A percentile compares a stretch with the other conserved stretches of the same genome.
phyloP scores from a whole-genome alignment of 2,329 filamentous ascomycete species.

The Kalaharituber pfeilii region DNA sequence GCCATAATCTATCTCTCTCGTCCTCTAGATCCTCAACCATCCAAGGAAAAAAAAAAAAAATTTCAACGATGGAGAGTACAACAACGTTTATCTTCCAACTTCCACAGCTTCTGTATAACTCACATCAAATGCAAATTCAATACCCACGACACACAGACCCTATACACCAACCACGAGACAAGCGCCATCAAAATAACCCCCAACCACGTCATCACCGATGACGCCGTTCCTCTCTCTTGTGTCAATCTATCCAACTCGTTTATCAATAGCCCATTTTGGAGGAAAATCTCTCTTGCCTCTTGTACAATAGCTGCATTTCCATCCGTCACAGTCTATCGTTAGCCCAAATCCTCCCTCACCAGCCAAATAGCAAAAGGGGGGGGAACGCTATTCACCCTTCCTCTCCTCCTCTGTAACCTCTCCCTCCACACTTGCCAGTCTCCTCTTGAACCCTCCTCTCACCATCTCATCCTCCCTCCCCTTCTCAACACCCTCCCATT shows the following conservation, averaged over 20 bases:
- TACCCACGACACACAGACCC: background rate
- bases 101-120: too few species aligned
- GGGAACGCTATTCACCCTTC: conserved; percentile 7
- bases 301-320: conserved; percentile 11
- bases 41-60: background rate
- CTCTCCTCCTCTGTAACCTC: conserved; percentile 11
- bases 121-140: too few species aligned
- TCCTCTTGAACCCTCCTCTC: conserved; percentile 10
- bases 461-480: conserved; percentile 11
- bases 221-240: background rate
- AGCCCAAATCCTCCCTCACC: background rate
- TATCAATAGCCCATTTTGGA: conserved; percentile 11
- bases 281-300: conserved; percentile 14
- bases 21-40: too few species aligned
- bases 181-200: background rate
- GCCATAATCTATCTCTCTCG: too few species aligned
- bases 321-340: too few species aligned
- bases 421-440: conserved; percentile 8
- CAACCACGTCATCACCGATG: background rate
- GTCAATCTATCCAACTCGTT: conserved; percentile 11
- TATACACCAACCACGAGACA: background rate
- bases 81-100: background rate
- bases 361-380: too few species aligned
- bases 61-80: background rate
- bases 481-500: conserved; percentile 14